These are phyloP conservation scores for Rhodotorula sp. DNA, from an alignment of 1,284 basidiomycete species.

Conservation along the genomic window DNA sequence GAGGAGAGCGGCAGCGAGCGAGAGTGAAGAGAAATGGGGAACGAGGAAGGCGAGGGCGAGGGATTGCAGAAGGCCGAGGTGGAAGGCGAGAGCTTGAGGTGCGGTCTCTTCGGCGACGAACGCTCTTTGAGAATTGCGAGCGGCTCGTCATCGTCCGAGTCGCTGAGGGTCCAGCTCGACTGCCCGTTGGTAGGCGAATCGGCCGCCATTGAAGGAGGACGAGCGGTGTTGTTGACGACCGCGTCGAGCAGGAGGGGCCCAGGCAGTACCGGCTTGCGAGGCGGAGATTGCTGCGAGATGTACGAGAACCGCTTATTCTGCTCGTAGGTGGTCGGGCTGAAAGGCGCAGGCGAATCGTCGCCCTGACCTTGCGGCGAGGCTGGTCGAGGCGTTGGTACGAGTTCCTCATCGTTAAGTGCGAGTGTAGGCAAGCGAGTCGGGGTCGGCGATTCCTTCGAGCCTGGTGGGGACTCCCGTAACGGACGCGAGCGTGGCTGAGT, in stretches of 20 bases:
- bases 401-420: background rate
- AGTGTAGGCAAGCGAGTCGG: background rate
- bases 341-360: too few relatives aligned
- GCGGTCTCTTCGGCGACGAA: background rate
- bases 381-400: too few relatives aligned
- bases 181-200: background rate
- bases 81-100: background rate
- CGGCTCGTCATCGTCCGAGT: background rate
- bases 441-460: background rate
- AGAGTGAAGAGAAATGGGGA: background rate
- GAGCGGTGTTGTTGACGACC: background rate
- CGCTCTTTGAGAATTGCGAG: background rate
- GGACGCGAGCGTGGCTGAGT: background rate
- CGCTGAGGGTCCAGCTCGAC: too few relatives aligned
- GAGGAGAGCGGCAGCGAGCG: background rate
- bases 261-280: background rate
- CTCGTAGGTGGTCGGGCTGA: background rate
- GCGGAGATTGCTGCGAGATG: background rate
- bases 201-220: background rate
- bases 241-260: constrained; percentile 8
- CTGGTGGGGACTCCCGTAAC: too few relatives aligned
- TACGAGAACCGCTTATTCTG: background rate
- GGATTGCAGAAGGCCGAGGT: background rate
- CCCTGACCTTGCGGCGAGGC: too few relatives aligned
- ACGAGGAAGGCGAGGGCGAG: background rate